These are phyloP conservation scores for Fragilariopsis cylindrus DNA, from an alignment of 108 stramenopile genomes.

Conservation along the genomic window DNA sequence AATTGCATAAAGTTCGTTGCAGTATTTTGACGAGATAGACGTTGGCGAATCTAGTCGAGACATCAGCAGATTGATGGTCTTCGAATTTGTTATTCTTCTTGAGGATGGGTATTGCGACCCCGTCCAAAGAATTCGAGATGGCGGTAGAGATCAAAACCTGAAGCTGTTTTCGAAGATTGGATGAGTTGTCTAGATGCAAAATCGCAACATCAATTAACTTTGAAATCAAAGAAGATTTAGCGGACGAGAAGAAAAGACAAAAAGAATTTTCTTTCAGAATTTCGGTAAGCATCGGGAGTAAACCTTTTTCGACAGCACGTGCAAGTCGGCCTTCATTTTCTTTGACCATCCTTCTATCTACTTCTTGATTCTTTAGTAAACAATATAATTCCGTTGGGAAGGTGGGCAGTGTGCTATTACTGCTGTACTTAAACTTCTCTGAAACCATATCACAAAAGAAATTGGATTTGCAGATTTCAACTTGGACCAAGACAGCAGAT, in stretches of 20 bases:
- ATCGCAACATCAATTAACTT: background rate
- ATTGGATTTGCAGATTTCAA: conserved; percentile 52
- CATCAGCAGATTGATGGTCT: conserved; percentile 28
- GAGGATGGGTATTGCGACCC: conserved; percentile 49
- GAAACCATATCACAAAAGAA: conserved; percentile 3
- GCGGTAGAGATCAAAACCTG: conserved; percentile 8
- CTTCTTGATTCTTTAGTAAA: background rate
- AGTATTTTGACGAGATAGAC: conserved; percentile 42
- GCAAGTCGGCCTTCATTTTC: conserved; percentile 20
- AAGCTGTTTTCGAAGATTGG: background rate
- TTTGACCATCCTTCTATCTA: background rate
- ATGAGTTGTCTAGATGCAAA: background rate
- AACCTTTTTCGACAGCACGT: conserved; percentile 31
- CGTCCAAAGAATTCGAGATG: conserved; percentile 25
- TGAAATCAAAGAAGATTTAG: conserved; percentile 19
- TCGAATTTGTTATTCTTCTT: background rate
- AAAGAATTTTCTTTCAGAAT: conserved; percentile 14
- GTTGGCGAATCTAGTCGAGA: conserved; percentile 36
- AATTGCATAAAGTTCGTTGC: conserved; percentile 43
- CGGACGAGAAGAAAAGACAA: background rate
- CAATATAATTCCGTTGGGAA: conserved; percentile 12
- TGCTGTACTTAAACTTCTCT: no score
- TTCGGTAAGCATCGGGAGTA: conserved; percentile 21
- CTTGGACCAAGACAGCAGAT: conserved; percentile 52
- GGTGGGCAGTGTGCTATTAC: no score